Evolutionary conservation across 805 yeast genomes (phyloP).

Genomic region (Suhomyces canberraensis): DNA sequence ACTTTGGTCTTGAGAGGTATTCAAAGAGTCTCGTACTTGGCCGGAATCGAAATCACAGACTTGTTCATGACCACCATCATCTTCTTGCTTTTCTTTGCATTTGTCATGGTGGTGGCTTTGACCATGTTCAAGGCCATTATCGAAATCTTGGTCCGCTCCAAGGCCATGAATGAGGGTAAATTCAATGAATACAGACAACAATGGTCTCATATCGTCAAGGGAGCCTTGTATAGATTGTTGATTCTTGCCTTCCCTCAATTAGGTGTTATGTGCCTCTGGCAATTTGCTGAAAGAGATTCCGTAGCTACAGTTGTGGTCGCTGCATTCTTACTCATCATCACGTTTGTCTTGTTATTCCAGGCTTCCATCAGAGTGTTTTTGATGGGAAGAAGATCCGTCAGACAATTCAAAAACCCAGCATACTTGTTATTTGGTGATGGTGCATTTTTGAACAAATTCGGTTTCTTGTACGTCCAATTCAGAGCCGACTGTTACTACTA

Average conservation of each 20-base stretch:
- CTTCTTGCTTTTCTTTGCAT: conserved; percentile 76
- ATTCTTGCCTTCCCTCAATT: conserved; percentile 87
- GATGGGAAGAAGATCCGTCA: conserved; percentile 70
- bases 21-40: conserved; percentile 82
- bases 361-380: conserved; percentile 72
- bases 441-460: conserved; percentile 77
- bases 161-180: conserved; percentile 57
- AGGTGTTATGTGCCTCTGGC: conserved; percentile 81
- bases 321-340: conserved; percentile 57
- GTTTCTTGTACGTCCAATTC: conserved; percentile 88
- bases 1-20: conserved; percentile 86
- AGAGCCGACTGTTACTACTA: conserved; percentile 86
- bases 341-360: conserved; percentile 57
- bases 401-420: conserved; percentile 85
- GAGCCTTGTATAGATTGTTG: conserved; percentile 79
- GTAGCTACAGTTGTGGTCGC: conserved; percentile 83
- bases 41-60: conserved; percentile 82
- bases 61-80: conserved; percentile 83
- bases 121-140: conserved; percentile 64
- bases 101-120: conserved; percentile 52
- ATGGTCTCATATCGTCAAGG: conserved; percentile 85
- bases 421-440: conserved; percentile 84
- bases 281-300: conserved; percentile 78
- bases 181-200: conserved; percentile 75
- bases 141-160: conserved; percentile 60